Evolutionary conservation across 176 grass and related monocot species (phyloP).

Genomic region (Oryza coarctata): DNA sequence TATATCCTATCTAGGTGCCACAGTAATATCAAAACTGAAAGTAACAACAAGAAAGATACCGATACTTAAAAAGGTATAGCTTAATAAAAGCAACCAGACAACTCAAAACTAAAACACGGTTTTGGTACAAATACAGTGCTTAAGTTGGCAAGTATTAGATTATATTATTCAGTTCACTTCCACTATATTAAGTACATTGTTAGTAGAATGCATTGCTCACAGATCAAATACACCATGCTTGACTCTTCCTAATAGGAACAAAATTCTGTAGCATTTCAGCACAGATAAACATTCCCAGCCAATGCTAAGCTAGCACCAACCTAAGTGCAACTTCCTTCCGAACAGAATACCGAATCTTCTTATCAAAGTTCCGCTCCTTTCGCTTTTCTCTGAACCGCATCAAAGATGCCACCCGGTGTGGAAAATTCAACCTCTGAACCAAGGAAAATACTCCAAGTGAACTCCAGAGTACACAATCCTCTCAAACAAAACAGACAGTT

Average conservation of each 20-base stretch:
- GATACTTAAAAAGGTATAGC: background rate
- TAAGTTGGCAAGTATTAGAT: background rate
- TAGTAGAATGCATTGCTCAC: background rate
- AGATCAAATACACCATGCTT: background rate
- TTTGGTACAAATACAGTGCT: background rate
- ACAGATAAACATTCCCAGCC: background rate
- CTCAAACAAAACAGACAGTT: background rate
- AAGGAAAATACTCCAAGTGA: slow-evolving; percentile 26
- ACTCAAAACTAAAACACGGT: background rate
- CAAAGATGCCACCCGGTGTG: slow-evolving; percentile 89
- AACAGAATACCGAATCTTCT: slow-evolving; percentile 95
- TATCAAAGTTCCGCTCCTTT: slow-evolving; percentile 97
- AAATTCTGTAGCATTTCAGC: background rate
- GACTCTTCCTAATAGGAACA: background rate
- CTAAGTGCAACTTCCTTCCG: slow-evolving; percentile 94
- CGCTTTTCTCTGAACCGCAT: slow-evolving; percentile 99
- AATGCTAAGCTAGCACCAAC: slow-evolving; percentile 42
- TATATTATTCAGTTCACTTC: background rate
- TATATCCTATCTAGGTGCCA: background rate
- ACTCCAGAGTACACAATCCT: background rate
- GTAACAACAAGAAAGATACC: background rate
- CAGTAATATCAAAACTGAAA: background rate
- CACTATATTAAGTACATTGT: background rate
- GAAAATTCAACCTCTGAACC: slow-evolving; percentile 80
- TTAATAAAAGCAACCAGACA: background rate